Base-by-base conservation (phyloP, 1,284 basidiomycete species). In the Apiotrichum mycotoxinovorans region DNA sequence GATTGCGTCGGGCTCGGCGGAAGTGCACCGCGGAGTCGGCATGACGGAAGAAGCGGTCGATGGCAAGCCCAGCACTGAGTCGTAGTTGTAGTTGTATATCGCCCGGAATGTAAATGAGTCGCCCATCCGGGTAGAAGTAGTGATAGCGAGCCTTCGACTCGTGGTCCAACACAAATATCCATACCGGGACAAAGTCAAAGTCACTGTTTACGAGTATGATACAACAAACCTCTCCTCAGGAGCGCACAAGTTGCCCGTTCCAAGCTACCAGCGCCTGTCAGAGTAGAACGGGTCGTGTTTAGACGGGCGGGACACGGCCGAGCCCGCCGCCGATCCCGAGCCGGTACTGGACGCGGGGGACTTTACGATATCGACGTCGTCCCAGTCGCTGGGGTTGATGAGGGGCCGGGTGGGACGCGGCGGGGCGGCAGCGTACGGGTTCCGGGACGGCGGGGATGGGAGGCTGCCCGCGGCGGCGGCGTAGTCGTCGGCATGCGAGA, bases 401-500 rank as follows among this genome's bases (percentile, higher is more conserved):
- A 34, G 7, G 30, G 30, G 23, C 5, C 25, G 43, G 12, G 43
- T 2, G 14, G 43, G 45, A n/a, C 45, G 30, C 14, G 45, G n/a
- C 12, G 23, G 45, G 1, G 27, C 9, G 4, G 7, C 17, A 14
- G n/a, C 27, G 15, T 7, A 15, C 30, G 45, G 5, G 17, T 22
- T 20, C 4, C 45, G 30, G 37, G 12, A 8, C 17, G 27, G 30
- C 30, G 45, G 45, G n/a, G 17, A 8, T 2, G 30, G 30, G 7
- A 34, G 18, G n/a, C 30, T 5, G n/a, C 7, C 20, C 4, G 46
- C 38, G 2, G 49, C 35, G 5, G 48, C 49, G 22, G n/a, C 26
- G n/a, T 27, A 33, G 27, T 57, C 55, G 23, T 47, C 50, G 5
- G 43, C 56, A 30, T 57, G 56, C 15, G 22, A 20, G 41, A 52